Conservation (phyloP, 2,329 filamentous ascomycete species). For the Xylariaceae sp. region DNA sequence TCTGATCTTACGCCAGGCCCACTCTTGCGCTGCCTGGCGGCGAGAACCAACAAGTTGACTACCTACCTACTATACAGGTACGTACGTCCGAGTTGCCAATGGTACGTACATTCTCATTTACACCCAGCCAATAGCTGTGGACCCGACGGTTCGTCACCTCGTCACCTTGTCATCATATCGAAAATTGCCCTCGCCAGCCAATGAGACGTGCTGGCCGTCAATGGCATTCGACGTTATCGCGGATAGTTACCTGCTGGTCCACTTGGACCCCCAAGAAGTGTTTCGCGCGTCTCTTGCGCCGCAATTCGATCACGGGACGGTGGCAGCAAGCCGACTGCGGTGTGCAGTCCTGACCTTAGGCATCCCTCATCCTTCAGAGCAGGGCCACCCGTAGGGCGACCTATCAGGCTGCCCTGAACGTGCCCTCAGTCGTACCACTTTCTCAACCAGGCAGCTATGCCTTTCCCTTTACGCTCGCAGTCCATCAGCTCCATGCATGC, state of each 20-base stretch:
- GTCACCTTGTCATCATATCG: background rate
- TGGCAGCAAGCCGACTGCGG: background rate
- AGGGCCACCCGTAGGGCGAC: background rate
- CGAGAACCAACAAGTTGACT: background rate
- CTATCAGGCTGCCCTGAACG: background rate
- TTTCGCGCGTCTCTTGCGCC: background rate
- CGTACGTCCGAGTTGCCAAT: background rate
- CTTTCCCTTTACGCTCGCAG: background rate
- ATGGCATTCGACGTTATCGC: background rate
- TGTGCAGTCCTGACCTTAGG: background rate
- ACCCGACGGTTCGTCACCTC: background rate
- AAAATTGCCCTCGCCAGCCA: background rate
- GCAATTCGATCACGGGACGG: background rate
- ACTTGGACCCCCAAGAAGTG: background rate
- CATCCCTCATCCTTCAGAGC: background rate
- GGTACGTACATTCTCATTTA: background rate
- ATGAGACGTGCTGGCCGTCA: background rate
- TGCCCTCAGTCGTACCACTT: background rate
- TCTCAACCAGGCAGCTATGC: background rate
- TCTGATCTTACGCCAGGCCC: conserved; percentile 2
- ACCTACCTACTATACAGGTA: background rate
- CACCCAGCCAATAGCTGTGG: background rate
- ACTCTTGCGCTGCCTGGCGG: background rate
- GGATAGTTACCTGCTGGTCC: background rate
- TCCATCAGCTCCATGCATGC: background rate